Evolutionary conservation across 179 eudicot genomes (phyloP), one percentile per base, ranked within the genome.

Genomic region (Silene vulgaris): DNA sequence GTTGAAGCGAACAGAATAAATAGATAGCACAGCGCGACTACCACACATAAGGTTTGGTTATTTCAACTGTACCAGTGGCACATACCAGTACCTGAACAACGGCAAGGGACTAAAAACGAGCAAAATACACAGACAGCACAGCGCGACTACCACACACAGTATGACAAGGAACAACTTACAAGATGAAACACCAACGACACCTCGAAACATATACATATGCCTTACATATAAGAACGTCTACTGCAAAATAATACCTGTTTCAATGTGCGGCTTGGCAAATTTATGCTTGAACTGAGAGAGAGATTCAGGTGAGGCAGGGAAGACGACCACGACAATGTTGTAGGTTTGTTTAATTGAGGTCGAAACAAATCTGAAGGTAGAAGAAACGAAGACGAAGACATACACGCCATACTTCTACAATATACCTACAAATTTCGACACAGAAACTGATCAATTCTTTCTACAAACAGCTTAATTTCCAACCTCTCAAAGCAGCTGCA

Each of bases 301-400:
- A 87, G 75, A 48, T 80, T 80, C 13, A 87, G 75, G 6, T 81
- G 82, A 0, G 90, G 90, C 71, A 89, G 43, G 1, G 93, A 88
- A 79, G 86, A 87, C 28, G 88, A 86, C 90, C 90, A 92, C 56
- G 93, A 90, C 23, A 89, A 73, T 12, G 87, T 77, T 54, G 76
- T 43, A 60, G 82, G 85, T 71, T 81, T 86, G 48, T 79, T 74
- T 28, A 62, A 37, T 20, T 77, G 80, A 72, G 80, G 26, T 69
- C 77, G 65, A 54, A 77, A 77, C 72, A 75, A 52, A 48, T 86
- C 86, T 54, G 85, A 75, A 45, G 86, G 75, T 16, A 77, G 35
- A 28, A 80, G 65, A 69, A 82, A 76, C 5, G 85, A 40, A 12
- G 85, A 64, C 5, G 86, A 63, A 20, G 81, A 76, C 63, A 77